A percentile compares a stretch with the other conserved stretches of the same genome.
Evolutionary conservation across 2,329 filamentous ascomycete genomes (phyloP).

Genomic region (Scolecobasidium constrictum): DNA sequence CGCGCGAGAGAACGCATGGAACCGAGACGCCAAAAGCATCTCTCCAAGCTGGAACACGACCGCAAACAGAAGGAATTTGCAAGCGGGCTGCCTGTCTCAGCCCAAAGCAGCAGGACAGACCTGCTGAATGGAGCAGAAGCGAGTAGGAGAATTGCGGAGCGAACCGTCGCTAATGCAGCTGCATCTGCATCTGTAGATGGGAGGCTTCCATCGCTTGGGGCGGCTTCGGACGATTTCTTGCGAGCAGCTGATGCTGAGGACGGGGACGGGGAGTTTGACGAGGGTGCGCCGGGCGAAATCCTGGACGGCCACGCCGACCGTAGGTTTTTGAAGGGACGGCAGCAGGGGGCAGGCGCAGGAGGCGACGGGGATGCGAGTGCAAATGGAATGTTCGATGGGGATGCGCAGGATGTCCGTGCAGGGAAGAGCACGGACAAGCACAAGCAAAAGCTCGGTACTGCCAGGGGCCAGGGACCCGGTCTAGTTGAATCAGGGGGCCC

Average conservation of each 20-base stretch:
- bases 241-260: background rate
- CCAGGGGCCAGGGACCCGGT: too few relatives aligned
- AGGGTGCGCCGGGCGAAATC: constrained; percentile 14
- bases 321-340: background rate
- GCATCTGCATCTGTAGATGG: too few relatives aligned
- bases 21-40: constrained; percentile 28
- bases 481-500: too few relatives aligned
- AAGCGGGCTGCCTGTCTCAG: too few relatives aligned
- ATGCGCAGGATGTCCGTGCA: too few relatives aligned
- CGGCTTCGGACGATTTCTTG: constrained; percentile 9
- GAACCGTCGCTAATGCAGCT: constrained; percentile 2
- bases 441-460: too few relatives aligned
- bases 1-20: constrained; percentile 59
- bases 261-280: constrained; percentile 12
- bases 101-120: too few relatives aligned
- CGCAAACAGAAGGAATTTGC: too few relatives aligned
- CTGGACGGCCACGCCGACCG: background rate
- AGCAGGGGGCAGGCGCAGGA: background rate
- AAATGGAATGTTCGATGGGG: too few relatives aligned
- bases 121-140: constrained; percentile 18
- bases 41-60: background rate
- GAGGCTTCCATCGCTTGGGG: constrained; percentile 1
- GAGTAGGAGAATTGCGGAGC: constrained; percentile 21
- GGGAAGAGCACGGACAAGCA: too few relatives aligned
- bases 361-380: background rate